phyloP scores from a whole-genome alignment of 2,329 filamentous ascomycete genomes.

The Rhynchosporium agropyri region DNA sequence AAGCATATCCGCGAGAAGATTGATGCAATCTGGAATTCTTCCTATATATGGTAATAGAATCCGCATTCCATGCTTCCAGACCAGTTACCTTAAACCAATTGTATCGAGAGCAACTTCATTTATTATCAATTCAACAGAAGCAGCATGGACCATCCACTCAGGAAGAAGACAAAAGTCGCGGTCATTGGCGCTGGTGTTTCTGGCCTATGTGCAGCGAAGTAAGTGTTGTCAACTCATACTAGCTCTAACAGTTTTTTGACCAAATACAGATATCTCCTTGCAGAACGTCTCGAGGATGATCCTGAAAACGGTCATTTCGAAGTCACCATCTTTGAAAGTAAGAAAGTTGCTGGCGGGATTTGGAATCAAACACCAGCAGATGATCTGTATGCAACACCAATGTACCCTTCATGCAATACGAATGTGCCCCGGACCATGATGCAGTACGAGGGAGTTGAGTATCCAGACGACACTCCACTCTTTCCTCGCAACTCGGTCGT shows the following conservation, averaged over 20 bases:
- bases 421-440: slow-evolving; percentile 12
- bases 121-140: no score
- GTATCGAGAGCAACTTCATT: no score
- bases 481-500: slow-evolving; percentile 9
- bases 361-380: slow-evolving; percentile 6
- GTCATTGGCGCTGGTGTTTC: neutral
- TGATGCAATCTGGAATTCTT: no score
- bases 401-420: slow-evolving; percentile 6
- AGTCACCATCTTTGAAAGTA: slow-evolving; percentile 9
- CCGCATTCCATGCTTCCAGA: no score
- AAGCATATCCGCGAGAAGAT: no score
- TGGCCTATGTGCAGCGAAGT: neutral
- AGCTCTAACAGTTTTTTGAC: no score
- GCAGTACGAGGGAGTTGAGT: neutral
- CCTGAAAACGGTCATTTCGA: neutral
- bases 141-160: no score
- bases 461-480: neutral
- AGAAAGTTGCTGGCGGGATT: slow-evolving; percentile 3
- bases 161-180: no score
- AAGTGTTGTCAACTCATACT: neutral
- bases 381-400: slow-evolving; percentile 8
- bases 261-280: slow-evolving; percentile 1
- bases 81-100: no score
- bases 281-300: neutral
- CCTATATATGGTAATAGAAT: no score